phyloP scores from a whole-genome alignment of 140 eudicot genomes.

The Oenanthe javanica region DNA sequence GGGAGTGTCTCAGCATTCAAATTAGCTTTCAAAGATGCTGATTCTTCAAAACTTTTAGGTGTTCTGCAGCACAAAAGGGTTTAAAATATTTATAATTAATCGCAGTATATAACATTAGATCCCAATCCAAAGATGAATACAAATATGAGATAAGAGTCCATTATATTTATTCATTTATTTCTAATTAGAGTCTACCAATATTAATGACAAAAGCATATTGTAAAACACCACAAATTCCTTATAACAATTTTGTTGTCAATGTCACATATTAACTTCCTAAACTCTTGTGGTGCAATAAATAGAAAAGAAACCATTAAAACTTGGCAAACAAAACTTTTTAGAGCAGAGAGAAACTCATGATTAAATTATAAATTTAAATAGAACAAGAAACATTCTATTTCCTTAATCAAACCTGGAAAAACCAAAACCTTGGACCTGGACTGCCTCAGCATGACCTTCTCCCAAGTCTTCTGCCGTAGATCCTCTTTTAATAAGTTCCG shows the following conservation, averaged over 20 bases:
- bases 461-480: constrained; percentile 99
- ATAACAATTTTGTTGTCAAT: neutral
- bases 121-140: neutral
- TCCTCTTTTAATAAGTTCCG: constrained; percentile 88
- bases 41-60: constrained; percentile 39
- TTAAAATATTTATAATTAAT: neutral
- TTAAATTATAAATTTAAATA: neutral
- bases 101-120: neutral
- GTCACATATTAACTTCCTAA: neutral
- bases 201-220: neutral
- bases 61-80: constrained; percentile 36
- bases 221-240: neutral
- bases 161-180: neutral
- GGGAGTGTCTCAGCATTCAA: constrained; percentile 24
- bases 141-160: neutral
- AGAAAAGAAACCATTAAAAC: neutral
- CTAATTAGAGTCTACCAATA: neutral
- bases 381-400: neutral
- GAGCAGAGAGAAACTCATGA: neutral
- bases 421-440: constrained; percentile 92
- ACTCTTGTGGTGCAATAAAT: neutral
- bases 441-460: constrained; percentile 97
- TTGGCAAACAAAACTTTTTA: neutral
- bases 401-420: constrained; percentile 59
- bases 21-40: constrained; percentile 34